Percentiles rank a stretch among this genome's conserved stretches.
Evolutionary conservation across 768 basidiomycete genomes (phyloP).

Genomic region (Serendipita sp.): DNA sequence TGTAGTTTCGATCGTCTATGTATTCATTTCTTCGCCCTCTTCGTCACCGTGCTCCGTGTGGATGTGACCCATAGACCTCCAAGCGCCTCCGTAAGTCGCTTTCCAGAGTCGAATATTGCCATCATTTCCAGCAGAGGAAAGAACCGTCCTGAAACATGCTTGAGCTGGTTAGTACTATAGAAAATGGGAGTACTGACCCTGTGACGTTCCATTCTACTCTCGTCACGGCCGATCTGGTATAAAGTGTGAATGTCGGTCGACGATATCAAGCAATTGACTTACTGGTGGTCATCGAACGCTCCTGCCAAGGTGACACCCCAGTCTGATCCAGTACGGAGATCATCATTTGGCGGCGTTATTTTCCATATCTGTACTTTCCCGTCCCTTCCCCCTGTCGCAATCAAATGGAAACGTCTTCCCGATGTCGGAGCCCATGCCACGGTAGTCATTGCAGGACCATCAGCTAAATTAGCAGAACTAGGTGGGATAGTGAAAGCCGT

Average conservation of each 20-base stretch:
- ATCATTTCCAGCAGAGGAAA: constrained; percentile 73
- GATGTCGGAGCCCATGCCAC: constrained; percentile 91
- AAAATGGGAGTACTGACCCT: constrained; percentile 30
- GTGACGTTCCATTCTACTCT: constrained; percentile 92
- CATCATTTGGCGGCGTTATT: constrained; percentile 39
- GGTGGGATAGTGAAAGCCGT: constrained; percentile 46
- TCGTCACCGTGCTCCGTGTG: constrained; percentile 62
- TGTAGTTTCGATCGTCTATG: too few relatives aligned
- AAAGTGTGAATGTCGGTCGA: neutral
- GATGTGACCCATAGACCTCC: constrained; percentile 68
- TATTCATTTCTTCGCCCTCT: constrained; percentile 12
- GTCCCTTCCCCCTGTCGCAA: constrained; percentile 80
- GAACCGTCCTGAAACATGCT: constrained; percentile 40
- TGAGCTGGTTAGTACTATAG: neutral
- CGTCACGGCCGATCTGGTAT: constrained; percentile 47
- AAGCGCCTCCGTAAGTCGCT: constrained; percentile 65
- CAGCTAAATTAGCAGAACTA: constrained; percentile 16
- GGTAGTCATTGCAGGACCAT: constrained; percentile 44
- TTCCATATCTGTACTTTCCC: constrained; percentile 85
- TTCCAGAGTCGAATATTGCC: constrained; percentile 76
- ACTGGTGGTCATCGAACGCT: constrained; percentile 81
- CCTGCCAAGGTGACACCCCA: constrained; percentile 69
- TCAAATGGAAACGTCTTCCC: constrained; percentile 83
- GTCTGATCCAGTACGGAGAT: constrained; percentile 25
- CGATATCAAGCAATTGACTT: constrained; percentile 12